A percentile compares a stretch with the other conserved stretches of the same genome.
phyloP scores from a whole-genome alignment of 1,284 basidiomycete species.

The Calocybe gambosa region DNA sequence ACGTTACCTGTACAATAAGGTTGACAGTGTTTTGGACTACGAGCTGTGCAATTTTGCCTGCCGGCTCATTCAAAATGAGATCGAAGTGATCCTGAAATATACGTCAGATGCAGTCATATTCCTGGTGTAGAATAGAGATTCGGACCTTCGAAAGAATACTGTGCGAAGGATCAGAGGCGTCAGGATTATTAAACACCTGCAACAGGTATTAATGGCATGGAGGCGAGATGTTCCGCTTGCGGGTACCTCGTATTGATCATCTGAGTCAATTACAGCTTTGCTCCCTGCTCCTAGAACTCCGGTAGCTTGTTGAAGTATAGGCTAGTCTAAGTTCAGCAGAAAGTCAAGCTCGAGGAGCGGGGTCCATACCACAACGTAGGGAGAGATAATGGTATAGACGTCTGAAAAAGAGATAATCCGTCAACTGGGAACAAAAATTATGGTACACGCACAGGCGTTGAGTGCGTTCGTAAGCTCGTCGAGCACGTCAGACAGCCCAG shows the following conservation, averaged over 20 bases:
- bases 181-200: conserved; percentile 63
- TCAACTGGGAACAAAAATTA: neutral
- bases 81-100: conserved; percentile 50
- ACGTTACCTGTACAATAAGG: conserved; percentile 50
- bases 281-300: conserved; percentile 55
- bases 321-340: conserved; percentile 31
- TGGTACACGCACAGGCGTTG: conserved; percentile 49
- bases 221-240: too few relatives aligned
- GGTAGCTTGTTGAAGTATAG: conserved; percentile 53
- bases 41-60: conserved; percentile 66
- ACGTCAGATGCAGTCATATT: too few relatives aligned
- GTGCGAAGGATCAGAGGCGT: conserved; percentile 71
- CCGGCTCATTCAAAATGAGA: conserved; percentile 64
- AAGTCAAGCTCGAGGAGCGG: neutral
- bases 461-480: conserved; percentile 60
- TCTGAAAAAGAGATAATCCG: conserved; percentile 29
- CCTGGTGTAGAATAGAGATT: neutral
- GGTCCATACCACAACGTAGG: conserved; percentile 45
- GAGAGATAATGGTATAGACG: conserved; percentile 69
- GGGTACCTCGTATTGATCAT: conserved; percentile 59
- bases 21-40: conserved; percentile 59
- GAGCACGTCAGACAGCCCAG: conserved; percentile 63
- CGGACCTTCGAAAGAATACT: conserved; percentile 55
- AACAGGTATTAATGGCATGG: neutral
- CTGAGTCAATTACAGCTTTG: conserved; percentile 64